phyloP scores from a whole-genome alignment of 352 stramenopile species.

The Globisporangium spinosum region DNA sequence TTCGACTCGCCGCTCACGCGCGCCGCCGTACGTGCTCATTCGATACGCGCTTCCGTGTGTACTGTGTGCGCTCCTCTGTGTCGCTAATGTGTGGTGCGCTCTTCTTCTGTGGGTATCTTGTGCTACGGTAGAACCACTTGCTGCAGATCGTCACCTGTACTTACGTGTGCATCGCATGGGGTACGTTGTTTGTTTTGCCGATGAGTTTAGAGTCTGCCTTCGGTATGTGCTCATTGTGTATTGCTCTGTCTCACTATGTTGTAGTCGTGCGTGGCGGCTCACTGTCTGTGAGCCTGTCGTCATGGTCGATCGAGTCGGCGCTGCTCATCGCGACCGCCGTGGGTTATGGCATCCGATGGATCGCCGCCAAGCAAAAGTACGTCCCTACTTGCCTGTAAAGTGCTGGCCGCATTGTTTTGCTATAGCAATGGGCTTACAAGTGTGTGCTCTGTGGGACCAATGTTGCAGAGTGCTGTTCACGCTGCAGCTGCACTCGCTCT shows the following conservation, averaged over 20 bases:
- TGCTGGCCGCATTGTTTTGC: no score
- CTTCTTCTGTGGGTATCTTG: no score
- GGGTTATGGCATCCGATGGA: slow-evolving; percentile 70
- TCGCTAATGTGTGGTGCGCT: no score
- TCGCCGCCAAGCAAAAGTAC: slow-evolving; percentile 82
- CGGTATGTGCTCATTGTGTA: neutral
- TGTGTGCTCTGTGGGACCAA: neutral
- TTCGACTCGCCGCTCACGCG: slow-evolving; percentile 71
- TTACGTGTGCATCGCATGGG: slow-evolving; percentile 82
- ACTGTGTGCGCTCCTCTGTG: no score
- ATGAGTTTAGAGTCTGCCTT: neutral
- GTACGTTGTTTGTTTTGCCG: slow-evolving; percentile 34
- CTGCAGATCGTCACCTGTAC: slow-evolving; percentile 74
- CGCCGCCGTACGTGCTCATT: slow-evolving; percentile 25
- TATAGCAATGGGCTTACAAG: neutral
- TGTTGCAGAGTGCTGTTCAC: slow-evolving; percentile 49
- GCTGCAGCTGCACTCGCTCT: slow-evolving; percentile 63
- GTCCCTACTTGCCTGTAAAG: slow-evolving; percentile 11
- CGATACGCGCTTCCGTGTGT: neutral
- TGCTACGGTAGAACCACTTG: slow-evolving; percentile 39
- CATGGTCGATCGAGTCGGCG: slow-evolving; percentile 77
- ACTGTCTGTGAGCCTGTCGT: slow-evolving; percentile 66
- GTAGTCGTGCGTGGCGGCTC: slow-evolving; percentile 71
- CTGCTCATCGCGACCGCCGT: slow-evolving; percentile 70
- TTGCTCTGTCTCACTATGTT: neutral